Evolutionary conservation across 208 protist genomes (phyloP), one percentile per base, ranked within the genome.

Genomic region (Wallacemonas sp.): DNA sequence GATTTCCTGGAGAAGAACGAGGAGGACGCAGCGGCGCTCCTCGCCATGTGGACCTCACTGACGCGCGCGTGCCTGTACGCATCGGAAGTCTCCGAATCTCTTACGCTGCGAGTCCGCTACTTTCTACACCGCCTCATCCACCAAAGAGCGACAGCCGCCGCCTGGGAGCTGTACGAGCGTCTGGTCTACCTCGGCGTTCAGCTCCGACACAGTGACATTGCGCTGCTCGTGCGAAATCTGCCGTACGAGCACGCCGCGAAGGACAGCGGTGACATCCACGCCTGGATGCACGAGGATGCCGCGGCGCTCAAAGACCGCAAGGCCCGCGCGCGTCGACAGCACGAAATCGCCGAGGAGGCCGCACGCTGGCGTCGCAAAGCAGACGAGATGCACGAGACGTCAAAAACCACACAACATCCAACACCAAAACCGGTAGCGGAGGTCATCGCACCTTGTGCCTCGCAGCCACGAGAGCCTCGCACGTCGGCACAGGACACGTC

Each of bases 41-140:
- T 95, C 14, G 85, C 82, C 48, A 92, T 89, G 84, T 92, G 85
- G 86, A 89, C 84, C 2, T 89, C 86, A 0, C 64, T 95, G 29
- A 74, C 81, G 48, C 85, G 89, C 60, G 80, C 84, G 62, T 95
- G 89, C 47, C 70, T 91, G 32, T 83, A 88, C 64, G 83, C 81
- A 21, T 89, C 86, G 3, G 83, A 87, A 32, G 58, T 95, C 19
- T 88, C 85, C 2, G 85, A 92, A 74, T 78, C 72, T 12, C 54
- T 92, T 16, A 65, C 76, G 6, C 65, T 90, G 67, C 78, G 81
- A 26, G 80, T 88, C 6, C 78, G 89, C 29, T 91, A 81, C 68
- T 77, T 86, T 36, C 66, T 95, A 0, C 89, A 95, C 54, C 72
- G 68, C 14, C 80, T 95, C 14, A 81, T 95, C 49, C 83, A 76